Evolutionary conservation across 2,329 filamentous ascomycete genomes (phyloP), one percentile per base, ranked within the genome.

Genomic region (Talaromyces sp.): DNA sequence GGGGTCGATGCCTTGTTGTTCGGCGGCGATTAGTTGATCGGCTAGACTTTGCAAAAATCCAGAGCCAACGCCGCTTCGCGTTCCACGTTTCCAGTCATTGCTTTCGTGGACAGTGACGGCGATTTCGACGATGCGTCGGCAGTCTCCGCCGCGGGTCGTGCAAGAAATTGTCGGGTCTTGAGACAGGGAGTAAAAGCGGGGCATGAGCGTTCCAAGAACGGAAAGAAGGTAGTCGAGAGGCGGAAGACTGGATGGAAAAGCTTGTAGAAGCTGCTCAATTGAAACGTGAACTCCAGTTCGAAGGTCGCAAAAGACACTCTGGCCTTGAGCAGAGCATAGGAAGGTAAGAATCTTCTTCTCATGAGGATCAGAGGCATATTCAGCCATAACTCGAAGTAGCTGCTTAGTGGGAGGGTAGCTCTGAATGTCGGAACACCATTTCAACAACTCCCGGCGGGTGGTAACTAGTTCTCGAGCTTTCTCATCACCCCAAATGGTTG

Each of bases 401-500:
- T 85, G 84, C 82, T 98, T 98, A 37, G 90, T 96, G 0, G 95
- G 93, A 1, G 93, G 88, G 69, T 93, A 92, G 14, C 92, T 96
- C 75, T 97, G 92, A 66, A 98, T 86, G 74, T 99, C 95, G 28
- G 89, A 88, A 74, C 93, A 97, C 95, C 95, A 99, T 9, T 90
- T 96, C 61, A 99, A 81, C n/a, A 99, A 81, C 74, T 96, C 93
- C 57, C 93, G 85, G 55, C 93, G 87, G 0, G 93, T 98, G 3
- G 93, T 96, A 62, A 93, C 82, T n/a, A 99, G 81, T 73, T 95
- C 88, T 62, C 95, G 86, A 6, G 93, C 78, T 75, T 90, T 79
- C 21, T 98, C 93, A 1, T 96, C 91, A 46, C 93, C 95, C 95
- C 95, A 99, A 57, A 99, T 96, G 0, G 95, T 99, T 3, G 95